Conservation (phyloP, 2,329 filamentous ascomycete genomes). For the Sarocladiaceae sp. region DNA sequence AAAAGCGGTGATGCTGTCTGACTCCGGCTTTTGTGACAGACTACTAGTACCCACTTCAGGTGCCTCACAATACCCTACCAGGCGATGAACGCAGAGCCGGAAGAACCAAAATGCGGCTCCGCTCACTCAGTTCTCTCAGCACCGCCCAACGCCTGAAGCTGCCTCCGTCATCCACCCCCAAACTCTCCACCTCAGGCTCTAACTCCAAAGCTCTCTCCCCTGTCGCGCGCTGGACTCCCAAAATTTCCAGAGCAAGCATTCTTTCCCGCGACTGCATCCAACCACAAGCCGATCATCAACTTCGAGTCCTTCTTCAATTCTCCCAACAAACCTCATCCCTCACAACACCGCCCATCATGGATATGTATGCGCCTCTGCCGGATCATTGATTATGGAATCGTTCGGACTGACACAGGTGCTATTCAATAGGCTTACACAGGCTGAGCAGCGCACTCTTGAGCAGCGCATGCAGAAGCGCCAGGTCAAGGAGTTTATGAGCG, state of each 20-base stretch:
- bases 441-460: constrained; percentile 90
- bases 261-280: no score
- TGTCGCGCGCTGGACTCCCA: constrained; percentile 1
- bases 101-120: constrained; percentile 8
- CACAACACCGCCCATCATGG: constrained; percentile 12
- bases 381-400: not conserved
- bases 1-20: no score
- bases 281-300: not conserved
- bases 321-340: not conserved
- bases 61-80: no score
- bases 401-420: not conserved
- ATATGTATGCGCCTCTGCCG: constrained; percentile 14
- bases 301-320: not conserved
- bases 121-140: no score
- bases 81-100: no score
- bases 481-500: constrained; percentile 98
- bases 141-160: not conserved
- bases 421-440: constrained; percentile 57
- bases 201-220: not conserved
- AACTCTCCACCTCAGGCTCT: constrained; percentile 1
- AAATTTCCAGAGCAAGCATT: constrained; percentile 8
- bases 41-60: no score
- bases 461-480: constrained; percentile 95
- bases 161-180: not conserved
- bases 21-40: no score